Evolutionary conservation across 495 filamentous ascomycete genomes (phyloP), one percentile per base, ranked within the genome.

Genomic region (Penicillium ucsense): DNA sequence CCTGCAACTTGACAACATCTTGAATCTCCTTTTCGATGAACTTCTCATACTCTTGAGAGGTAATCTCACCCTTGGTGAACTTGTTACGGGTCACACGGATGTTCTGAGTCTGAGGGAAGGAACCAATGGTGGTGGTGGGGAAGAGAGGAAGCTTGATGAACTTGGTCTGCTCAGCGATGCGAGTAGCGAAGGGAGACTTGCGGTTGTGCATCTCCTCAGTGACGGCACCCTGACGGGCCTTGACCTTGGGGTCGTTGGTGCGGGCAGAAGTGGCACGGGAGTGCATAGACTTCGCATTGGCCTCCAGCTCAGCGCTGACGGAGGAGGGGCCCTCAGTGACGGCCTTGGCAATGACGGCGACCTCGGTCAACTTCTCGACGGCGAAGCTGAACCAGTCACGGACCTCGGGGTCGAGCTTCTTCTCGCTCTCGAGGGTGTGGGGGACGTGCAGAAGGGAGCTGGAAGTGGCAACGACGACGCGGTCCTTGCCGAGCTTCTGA

Each of bases 11-110:
- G 71, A 98, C 77, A 61, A 89, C 86, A 40, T 88, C 80, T 59
- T 86, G 70, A 65, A 98, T 98, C 79, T 98, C 94, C 77, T 91
- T 84, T 78, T 95, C 85, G 57, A 98, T 98, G 79, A 97, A 98
- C 61, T 85, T 82, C 68, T 97, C 94, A 68, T 98, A 98, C 76
- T 97, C 72, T 60, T 85, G 78, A 48, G 83, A 77, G 41, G 82
- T 86, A 71, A 97, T 96, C 65, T 96, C 91, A 55, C 85, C 86
- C 81, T 98, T 98, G 77, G 88, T 91, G 78, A 95, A 89, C 79
- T 89, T 92, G 78, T 92, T 94, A 50, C 92, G 83, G 67, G 88
- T 82, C 54, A 95, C 72, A 73, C 92, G 89, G 73, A 98, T 98
- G 70, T 95, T 88, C 78, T 87, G 88, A 64, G 92, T 98, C 78